These are phyloP conservation scores for Cercophora scortea DNA, from an alignment of 495 filamentous ascomycete genomes.

Conservation along the genomic window DNA sequence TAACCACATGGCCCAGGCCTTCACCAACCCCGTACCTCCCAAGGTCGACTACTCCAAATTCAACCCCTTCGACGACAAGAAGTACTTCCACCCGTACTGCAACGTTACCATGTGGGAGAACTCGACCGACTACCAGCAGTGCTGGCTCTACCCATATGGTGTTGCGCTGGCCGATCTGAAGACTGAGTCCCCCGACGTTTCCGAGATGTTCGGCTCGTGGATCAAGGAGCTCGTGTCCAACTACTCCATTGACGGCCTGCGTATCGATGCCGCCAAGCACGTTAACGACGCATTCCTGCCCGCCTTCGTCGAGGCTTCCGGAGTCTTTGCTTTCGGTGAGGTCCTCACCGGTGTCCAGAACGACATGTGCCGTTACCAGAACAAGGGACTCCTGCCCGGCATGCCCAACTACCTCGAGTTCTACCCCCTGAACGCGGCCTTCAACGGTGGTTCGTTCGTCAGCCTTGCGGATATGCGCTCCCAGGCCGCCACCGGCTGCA, in stretches of 20 bases:
- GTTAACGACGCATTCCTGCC: slow-evolving; percentile 60
- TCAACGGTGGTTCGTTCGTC: not conserved
- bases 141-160: slow-evolving; percentile 46
- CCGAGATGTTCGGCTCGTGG: slow-evolving; percentile 53
- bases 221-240: slow-evolving; percentile 44
- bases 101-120: slow-evolving; percentile 45
- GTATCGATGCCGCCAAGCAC: slow-evolving; percentile 62
- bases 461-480: not conserved
- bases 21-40: slow-evolving; percentile 34
- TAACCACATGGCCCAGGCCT: slow-evolving; percentile 64
- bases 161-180: slow-evolving; percentile 26
- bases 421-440: slow-evolving; percentile 45
- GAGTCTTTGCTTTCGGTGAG: slow-evolving; percentile 14
- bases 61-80: slow-evolving; percentile 56
- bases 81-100: slow-evolving; percentile 61
- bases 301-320: slow-evolving; percentile 48
- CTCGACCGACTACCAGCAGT: slow-evolving; percentile 27
- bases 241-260: slow-evolving; percentile 40
- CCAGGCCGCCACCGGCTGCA: not conserved
- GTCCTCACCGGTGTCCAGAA: not conserved
- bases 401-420: slow-evolving; percentile 59
- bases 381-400: slow-evolving; percentile 41
- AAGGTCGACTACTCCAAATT: slow-evolving; percentile 56
- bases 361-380: slow-evolving; percentile 1
- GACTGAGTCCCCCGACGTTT: not conserved